phyloP scores from a whole-genome alignment of 1,284 basidiomycete species.

The Apiotrichum gamsii region DNA sequence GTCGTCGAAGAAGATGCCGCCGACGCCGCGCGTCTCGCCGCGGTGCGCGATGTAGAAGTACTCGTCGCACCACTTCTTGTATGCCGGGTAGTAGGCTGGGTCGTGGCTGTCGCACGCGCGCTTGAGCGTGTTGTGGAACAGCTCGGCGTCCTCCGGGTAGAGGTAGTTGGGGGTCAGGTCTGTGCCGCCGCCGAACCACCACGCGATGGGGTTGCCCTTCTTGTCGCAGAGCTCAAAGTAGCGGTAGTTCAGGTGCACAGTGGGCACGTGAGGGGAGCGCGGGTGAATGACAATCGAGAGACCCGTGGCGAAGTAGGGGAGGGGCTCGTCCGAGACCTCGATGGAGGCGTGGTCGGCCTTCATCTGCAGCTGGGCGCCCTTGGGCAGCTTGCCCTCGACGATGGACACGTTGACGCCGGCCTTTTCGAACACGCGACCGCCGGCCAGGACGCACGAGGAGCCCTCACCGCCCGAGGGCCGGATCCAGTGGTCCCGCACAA shows the following conservation, averaged over 20 bases:
- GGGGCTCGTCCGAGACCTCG: constrained; percentile 56
- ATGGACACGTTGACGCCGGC: constrained; percentile 94
- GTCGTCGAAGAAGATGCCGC: constrained; percentile 96
- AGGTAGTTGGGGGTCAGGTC: constrained; percentile 94
- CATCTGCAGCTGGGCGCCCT: constrained; percentile 88
- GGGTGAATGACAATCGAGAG: constrained; percentile 91
- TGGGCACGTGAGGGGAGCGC: constrained; percentile 80
- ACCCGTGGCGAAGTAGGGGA: constrained; percentile 93
- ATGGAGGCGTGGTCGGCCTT: constrained; percentile 73
- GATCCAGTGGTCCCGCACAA: constrained; percentile 83
- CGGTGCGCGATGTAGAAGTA: constrained; percentile 96
- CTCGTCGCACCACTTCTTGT: constrained; percentile 96
- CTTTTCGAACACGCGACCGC: constrained; percentile 77
- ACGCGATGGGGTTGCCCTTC: constrained; percentile 60
- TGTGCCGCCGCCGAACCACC: constrained; percentile 99
- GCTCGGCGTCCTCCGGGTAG: constrained; percentile 74
- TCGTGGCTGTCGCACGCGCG: constrained; percentile 70
- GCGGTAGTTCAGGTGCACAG: constrained; percentile 94
- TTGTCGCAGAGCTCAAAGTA: constrained; percentile 86
- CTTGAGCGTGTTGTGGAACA: constrained; percentile 81
- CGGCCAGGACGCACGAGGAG: constrained; percentile 77
- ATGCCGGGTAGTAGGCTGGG: constrained; percentile 62
- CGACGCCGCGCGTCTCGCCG: constrained; percentile 80
- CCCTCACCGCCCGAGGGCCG: constrained; percentile 75
- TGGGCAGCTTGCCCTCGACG: constrained; percentile 82